A percentile compares a stretch with the other conserved stretches of the same genome.
Conservation (phyloP, 257 asterid genomes). For the Verbascum thapsus region DNA sequence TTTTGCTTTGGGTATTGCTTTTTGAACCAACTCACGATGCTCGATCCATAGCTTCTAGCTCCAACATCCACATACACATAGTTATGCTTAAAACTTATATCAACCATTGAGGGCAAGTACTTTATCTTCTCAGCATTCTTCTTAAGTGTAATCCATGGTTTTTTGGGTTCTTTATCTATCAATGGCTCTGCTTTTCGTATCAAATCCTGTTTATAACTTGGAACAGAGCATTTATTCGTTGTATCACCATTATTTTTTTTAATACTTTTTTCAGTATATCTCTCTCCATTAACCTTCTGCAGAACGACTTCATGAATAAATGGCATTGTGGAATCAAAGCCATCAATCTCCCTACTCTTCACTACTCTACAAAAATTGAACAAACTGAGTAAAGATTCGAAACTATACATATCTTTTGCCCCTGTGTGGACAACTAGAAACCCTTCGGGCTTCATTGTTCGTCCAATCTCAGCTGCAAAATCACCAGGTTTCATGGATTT, state of each 20-base stretch:
- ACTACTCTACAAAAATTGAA: constrained; percentile 58
- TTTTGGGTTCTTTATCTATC: constrained; percentile 78
- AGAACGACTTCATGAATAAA: constrained; percentile 52
- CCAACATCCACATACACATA: constrained; percentile 92
- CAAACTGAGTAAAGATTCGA: constrained; percentile 49
- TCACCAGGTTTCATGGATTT: constrained; percentile 53
- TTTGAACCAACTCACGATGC: constrained; percentile 97
- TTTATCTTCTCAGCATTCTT: constrained; percentile 68
- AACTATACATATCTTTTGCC: constrained; percentile 55
- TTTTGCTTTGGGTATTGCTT: constrained; percentile 95
- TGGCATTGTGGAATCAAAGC: constrained; percentile 42
- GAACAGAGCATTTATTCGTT: constrained; percentile 52
- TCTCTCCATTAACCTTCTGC: constrained; percentile 44
- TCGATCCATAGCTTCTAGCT: constrained; percentile 91
- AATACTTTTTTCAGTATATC: constrained; percentile 8
- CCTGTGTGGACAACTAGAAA: constrained; percentile 54
- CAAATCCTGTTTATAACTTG: constrained; percentile 63
- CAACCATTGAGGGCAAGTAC: constrained; percentile 79
- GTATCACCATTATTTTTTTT: constrained; percentile 35
- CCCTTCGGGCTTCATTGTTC: constrained; percentile 68
- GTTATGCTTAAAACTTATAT: constrained; percentile 75
- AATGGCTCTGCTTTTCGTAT: constrained; percentile 71
- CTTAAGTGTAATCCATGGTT: constrained; percentile 95
- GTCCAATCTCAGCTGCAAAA: constrained; percentile 51
- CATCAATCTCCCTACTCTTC: constrained; percentile 45